phyloP scores from a whole-genome alignment of 2,329 filamentous ascomycete genomes.

The Penicillium sp. region DNA sequence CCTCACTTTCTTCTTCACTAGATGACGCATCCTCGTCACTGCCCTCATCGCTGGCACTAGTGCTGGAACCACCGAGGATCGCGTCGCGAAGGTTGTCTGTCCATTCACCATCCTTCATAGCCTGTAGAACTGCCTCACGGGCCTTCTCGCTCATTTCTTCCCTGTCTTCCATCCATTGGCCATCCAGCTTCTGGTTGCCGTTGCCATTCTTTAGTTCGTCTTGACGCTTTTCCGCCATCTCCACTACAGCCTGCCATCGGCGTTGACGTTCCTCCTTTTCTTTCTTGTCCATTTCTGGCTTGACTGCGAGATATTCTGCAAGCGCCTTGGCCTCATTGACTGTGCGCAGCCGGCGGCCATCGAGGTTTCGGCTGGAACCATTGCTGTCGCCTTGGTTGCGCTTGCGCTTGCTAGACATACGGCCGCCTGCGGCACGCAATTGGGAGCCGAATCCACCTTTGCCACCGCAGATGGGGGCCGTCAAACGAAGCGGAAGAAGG shows the following conservation, averaged over 20 bases:
- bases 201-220: constrained; percentile 76
- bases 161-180: constrained; percentile 92
- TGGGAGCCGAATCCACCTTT: constrained; percentile 98
- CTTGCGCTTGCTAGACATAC: constrained; percentile 96
- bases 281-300: constrained; percentile 94
- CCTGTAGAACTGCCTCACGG: constrained; percentile 70
- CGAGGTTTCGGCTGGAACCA: constrained; percentile 87
- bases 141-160: constrained; percentile 86
- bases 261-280: constrained; percentile 80
- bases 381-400: constrained; percentile 78
- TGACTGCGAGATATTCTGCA: constrained; percentile 90
- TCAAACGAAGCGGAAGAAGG: constrained; percentile 79
- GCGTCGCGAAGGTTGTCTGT: constrained; percentile 43
- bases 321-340: constrained; percentile 93
- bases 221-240: constrained; percentile 76
- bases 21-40: constrained; percentile 34
- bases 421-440: constrained; percentile 90
- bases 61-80: constrained; percentile 37
- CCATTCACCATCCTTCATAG: constrained; percentile 62
- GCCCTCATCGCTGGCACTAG: constrained; percentile 43
- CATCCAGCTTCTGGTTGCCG: constrained; percentile 68
- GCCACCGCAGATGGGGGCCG: constrained; percentile 77
- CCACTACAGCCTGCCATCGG: constrained; percentile 85
- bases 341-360: constrained; percentile 83
- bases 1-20: constrained; percentile 39